Evolutionary conservation across 352 stramenopile genomes (phyloP), one percentile per base, ranked within the genome.

Genomic region (Pythium myriotylum): DNA sequence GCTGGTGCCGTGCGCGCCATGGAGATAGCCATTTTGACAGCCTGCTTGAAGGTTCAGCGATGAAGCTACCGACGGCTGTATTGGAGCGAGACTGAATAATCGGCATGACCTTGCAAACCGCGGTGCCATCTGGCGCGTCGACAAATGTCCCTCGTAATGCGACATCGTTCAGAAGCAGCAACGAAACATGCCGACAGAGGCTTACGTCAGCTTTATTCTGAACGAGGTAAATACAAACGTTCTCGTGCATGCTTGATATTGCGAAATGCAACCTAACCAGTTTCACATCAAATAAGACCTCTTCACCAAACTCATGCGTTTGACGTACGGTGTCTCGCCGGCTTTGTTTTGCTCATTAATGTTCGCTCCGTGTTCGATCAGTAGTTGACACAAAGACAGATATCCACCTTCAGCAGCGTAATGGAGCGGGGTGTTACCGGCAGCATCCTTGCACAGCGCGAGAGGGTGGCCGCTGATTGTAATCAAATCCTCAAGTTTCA

Each of bases 321-420:
- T 35, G 10, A 35, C 29, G 10, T 79, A 91, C 84, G 84, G 80
- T 17, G 84, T 92, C 58, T 93, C 82, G 27, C 82, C 84, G 6
- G 80, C 72, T 54, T 86, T 84, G 72, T 92, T 93, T 58, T 91
- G 84, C 17, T 71, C 80, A 24, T 92, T 91, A 47, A 93, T 89
- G 40, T 88, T 84, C 5, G 82, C 82, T 14, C 84, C 82, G 50
- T 86, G 70, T 24, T 77, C 60, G 14, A 93, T 72, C 19, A 93
- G 46, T 14, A 92, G 48, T 32, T 85, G 54, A 10, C 80, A 93
- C 9, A 93, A 50, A 6, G 76, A 67, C 19, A 93, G 67, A 48
- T 92, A 89, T 0, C 84, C 84, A 2, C 82, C 84, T 67, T 93
- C 84, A 3, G 84, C 82, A 2, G 84, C 82, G 29, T 90, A 92